A percentile compares a stretch with the other conserved stretches of the same genome.
Conservation (phyloP, 257 asterid species). For the Knoxia roxburghii region DNA sequence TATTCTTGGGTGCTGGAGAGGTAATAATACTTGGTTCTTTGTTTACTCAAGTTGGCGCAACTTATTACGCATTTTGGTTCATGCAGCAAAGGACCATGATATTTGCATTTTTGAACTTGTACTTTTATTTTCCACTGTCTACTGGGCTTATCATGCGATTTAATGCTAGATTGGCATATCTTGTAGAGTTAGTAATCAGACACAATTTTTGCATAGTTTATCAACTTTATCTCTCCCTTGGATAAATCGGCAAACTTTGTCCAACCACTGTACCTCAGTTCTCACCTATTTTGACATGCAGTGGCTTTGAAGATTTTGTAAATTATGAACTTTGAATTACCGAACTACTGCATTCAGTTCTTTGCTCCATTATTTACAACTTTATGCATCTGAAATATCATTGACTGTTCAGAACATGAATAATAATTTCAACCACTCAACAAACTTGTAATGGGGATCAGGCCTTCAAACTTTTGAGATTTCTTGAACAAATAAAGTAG, state of each 20-base stretch:
- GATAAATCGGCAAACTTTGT: neutral
- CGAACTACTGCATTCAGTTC: neutral
- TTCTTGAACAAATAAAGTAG: neutral
- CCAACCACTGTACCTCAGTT: neutral
- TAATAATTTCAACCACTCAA: neutral
- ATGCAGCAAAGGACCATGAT: neutral
- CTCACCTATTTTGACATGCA: neutral
- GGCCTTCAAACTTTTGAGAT: neutral
- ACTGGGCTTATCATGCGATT: neutral
- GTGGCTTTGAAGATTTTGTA: neutral
- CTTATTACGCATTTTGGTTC: neutral
- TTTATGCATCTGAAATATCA: neutral
- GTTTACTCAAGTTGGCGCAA: neutral
- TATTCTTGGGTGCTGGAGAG: conserved; percentile 99
- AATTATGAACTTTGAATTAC: neutral
- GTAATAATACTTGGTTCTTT: conserved; percentile 25
- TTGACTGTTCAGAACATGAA: neutral
- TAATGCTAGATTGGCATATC: neutral
- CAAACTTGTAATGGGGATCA: neutral
- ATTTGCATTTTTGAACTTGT: neutral
- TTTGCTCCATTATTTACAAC: too few species aligned
- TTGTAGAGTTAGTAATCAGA: neutral
- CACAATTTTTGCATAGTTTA: too few species aligned
- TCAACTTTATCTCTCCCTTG: neutral
- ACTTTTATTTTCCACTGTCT: neutral